These are phyloP conservation scores for Hebeloma cylindrosporum DNA, from an alignment of 768 basidiomycete species.

Conservation along the genomic window DNA sequence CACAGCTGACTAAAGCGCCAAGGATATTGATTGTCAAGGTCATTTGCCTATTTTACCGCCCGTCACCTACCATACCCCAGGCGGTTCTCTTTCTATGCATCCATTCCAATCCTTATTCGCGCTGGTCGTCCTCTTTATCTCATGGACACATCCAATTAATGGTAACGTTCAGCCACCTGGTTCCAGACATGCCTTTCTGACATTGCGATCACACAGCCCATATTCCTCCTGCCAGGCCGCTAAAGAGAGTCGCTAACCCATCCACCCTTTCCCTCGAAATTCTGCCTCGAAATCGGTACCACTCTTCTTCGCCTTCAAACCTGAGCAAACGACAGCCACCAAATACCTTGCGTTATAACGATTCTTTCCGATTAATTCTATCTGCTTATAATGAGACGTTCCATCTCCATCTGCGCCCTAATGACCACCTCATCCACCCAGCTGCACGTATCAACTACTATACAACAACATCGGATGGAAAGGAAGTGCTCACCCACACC, in stretches of 20 bases:
- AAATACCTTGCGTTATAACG: slow-evolving; percentile 59
- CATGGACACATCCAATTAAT: slow-evolving; percentile 30
- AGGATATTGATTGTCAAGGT: no score
- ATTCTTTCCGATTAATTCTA: slow-evolving; percentile 69
- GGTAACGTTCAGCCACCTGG: slow-evolving; percentile 27
- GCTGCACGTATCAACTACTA: slow-evolving; percentile 72
- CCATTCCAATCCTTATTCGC: slow-evolving; percentile 31
- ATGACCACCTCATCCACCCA: slow-evolving; percentile 76
- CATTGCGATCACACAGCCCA: slow-evolving; percentile 36
- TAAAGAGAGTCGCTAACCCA: slow-evolving; percentile 52
- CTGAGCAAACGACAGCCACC: slow-evolving; percentile 39
- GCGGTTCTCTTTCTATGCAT: slow-evolving; percentile 37
- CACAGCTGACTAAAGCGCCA: slow-evolving; percentile 20
- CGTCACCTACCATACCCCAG: slow-evolving; percentile 18
- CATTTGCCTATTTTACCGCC: slow-evolving; percentile 2
- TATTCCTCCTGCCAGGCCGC: slow-evolving; percentile 44
- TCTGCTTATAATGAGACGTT: slow-evolving; percentile 65
- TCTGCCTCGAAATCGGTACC: slow-evolving; percentile 45
- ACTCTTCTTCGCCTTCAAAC: slow-evolving; percentile 17
- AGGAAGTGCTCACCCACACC: slow-evolving; percentile 48
- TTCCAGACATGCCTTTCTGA: slow-evolving; percentile 2
- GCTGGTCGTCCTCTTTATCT: slow-evolving; percentile 46
- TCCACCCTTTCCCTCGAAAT: slow-evolving; percentile 55
- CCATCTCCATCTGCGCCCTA: slow-evolving; percentile 75
- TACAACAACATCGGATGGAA: slow-evolving; percentile 49